Conservation (phyloP, 2,329 filamentous ascomycete species). For the Aspergillus ochraceoroseus region DNA sequence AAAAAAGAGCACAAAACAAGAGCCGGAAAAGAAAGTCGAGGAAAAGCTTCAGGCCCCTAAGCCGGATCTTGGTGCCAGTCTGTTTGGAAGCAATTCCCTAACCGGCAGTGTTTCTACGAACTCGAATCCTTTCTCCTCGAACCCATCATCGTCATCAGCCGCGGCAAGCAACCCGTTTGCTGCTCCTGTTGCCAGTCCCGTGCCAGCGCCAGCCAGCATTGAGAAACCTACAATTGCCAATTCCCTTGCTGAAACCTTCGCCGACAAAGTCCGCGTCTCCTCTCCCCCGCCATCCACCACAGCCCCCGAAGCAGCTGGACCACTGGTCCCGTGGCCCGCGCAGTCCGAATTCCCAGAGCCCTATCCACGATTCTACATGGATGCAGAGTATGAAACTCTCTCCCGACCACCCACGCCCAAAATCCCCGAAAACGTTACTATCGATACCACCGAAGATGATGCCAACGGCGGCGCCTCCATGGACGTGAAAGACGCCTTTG, state of each 20-base stretch:
- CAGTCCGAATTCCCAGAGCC: slow-evolving; percentile 59
- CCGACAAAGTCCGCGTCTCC: slow-evolving; percentile 60
- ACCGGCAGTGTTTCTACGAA: slow-evolving; percentile 35
- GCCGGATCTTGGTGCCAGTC: slow-evolving; percentile 51
- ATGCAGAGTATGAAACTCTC: slow-evolving; percentile 88
- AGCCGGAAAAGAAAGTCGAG: slow-evolving; percentile 16
- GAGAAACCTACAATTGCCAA: slow-evolving; percentile 32
- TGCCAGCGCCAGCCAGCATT: slow-evolving; percentile 30
- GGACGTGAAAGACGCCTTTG: slow-evolving; percentile 65
- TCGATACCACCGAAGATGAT: slow-evolving; percentile 38
- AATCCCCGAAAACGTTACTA: slow-evolving; percentile 45
- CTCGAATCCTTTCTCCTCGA: slow-evolving; percentile 53
- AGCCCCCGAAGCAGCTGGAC: slow-evolving; percentile 36
- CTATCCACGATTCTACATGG: slow-evolving; percentile 74
- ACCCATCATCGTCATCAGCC: slow-evolving; percentile 33
- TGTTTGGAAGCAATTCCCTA: slow-evolving; percentile 53
- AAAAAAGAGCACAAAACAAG: slow-evolving; percentile 23
- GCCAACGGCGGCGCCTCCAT: slow-evolving; percentile 32
- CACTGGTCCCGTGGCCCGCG: slow-evolving; percentile 70
- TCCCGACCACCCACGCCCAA: slow-evolving; percentile 52
- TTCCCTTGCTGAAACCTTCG: slow-evolving; percentile 70
- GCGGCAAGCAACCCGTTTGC: slow-evolving; percentile 54
- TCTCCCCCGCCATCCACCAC: slow-evolving; percentile 30
- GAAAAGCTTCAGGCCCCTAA: slow-evolving; percentile 22
- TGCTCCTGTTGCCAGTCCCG: slow-evolving; percentile 43